Percentiles rank a stretch among this genome's conserved stretches.
Evolutionary conservation across 345 rosid genomes (phyloP).

Genomic region (Pistacia atlantica): DNA sequence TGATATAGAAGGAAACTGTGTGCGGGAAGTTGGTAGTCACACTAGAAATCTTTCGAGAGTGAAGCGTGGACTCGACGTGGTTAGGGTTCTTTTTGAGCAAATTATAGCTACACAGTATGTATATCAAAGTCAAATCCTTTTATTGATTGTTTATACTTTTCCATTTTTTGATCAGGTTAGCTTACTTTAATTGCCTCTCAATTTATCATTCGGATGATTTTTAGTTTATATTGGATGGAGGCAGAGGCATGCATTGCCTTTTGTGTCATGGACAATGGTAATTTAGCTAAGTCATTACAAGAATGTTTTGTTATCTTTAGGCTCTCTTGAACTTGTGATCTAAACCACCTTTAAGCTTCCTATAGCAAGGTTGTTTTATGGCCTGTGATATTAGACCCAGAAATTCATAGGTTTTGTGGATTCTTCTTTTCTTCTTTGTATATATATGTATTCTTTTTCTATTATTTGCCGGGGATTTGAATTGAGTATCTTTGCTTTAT

Average conservation of each 20-base stretch:
- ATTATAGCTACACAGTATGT: slow-evolving; percentile 70
- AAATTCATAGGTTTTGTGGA: no score
- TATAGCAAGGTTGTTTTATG: not conserved
- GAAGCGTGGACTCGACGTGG: slow-evolving; percentile 98
- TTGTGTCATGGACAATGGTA: slow-evolving; percentile 3
- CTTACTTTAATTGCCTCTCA: not conserved
- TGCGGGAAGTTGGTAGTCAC: slow-evolving; percentile 83
- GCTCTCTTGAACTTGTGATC: not conserved
- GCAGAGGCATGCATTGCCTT: not conserved
- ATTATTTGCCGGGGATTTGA: no score
- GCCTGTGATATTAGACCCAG: no score
- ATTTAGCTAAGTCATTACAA: not conserved
- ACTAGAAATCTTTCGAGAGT: slow-evolving; percentile 86
- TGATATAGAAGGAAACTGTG: slow-evolving; percentile 56
- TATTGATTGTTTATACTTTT: not conserved
- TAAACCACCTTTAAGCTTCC: not conserved
- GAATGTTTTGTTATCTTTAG: no score
- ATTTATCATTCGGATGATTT: not conserved
- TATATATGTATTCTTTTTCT: no score
- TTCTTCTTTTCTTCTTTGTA: no score
- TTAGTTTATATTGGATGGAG: not conserved
- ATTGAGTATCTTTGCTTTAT: no score
- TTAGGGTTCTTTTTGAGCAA: slow-evolving; percentile 79
- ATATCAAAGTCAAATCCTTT: not conserved
- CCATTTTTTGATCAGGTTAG: not conserved